phyloP scores from a whole-genome alignment of 257 asterid genomes.

The Plantago ovata region DNA sequence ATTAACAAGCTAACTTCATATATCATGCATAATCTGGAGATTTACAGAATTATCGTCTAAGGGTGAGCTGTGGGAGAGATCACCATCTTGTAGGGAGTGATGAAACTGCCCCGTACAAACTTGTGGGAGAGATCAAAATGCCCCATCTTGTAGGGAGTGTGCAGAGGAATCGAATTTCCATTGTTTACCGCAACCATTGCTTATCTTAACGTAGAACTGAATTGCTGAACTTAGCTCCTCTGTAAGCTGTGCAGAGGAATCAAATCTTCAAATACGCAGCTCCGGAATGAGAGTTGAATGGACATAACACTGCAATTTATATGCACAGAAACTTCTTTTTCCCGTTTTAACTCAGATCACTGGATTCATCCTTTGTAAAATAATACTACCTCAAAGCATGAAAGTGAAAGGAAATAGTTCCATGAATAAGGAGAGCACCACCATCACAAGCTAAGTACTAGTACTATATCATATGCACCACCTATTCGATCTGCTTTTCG shows the following conservation, averaged over 20 bases:
- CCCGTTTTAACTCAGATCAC: background rate
- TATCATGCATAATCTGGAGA: too few species aligned
- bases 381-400: background rate
- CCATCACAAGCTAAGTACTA: too few species aligned
- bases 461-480: too few species aligned
- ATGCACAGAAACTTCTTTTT: background rate
- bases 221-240: background rate
- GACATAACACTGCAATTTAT: background rate
- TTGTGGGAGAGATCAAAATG: constrained; percentile 20
- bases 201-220: background rate
- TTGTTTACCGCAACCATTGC: background rate
- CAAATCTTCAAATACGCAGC: too few species aligned
- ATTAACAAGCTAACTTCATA: too few species aligned
- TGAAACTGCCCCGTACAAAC: too few species aligned
- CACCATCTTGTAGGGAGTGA: too few species aligned
- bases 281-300: constrained; percentile 2
- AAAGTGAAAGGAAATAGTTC: too few species aligned
- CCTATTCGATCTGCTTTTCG: too few species aligned
- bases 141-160: constrained; percentile 25
- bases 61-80: too few species aligned
- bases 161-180: constrained; percentile 11
- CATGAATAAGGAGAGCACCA: too few species aligned
- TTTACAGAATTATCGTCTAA: too few species aligned
- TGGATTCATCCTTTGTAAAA: background rate
- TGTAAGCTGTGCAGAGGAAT: background rate